Base-by-base conservation (phyloP, 495 filamentous ascomycete species). In the Penicillium mononematosum region DNA sequence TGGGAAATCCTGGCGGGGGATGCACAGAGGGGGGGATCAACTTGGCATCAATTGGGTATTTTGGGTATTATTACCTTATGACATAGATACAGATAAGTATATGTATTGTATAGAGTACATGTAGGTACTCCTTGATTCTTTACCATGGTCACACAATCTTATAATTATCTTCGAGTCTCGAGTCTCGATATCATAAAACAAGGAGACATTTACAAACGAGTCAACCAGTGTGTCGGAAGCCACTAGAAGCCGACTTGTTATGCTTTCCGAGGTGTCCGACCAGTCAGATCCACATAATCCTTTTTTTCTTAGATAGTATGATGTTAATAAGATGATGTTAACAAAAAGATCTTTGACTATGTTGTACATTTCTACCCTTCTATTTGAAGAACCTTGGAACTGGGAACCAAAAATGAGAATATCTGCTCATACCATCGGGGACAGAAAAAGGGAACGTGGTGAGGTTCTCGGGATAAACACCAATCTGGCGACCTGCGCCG, bases 401-500 rank as follows among this genome's bases (percentile, higher is more conserved):
- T 22, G 6, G 14, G 12, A 24, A 51, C 31, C 27, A 16, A 14
- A 42, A 52, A 43, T 31, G n/a, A 53, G 22, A 2, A 45, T 44
- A 20, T 45, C 27, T 36, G 19, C 27, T 34, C 34, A 39, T 50
- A 25, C 27, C 2, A 29, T 51, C 16, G 34, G 34, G 48, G 10
- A 48, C 27, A 9, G 27, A 43, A 22, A 36, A 41, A 51, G 39
- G 39, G 39, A 55, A 55, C 42, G 43, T 46, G 41, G 52, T 54
- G 31, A 54, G 25, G 54, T 36, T 17, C 46, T 56, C 60, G 61
- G 61, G 58, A 60, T 63, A 62, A 58, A 61, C 59, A 65, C 62
- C 61, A 58, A 71, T 68, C 68, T 61, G 67, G 69, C 69, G 69
- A 65, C 55, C 56, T 65, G 65, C 64, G 60, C 70, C 68, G 64